Evolutionary conservation across 345 rosid species (phyloP), one percentile per base, ranked within the genome.

Genomic region (Linum lewisii): DNA sequence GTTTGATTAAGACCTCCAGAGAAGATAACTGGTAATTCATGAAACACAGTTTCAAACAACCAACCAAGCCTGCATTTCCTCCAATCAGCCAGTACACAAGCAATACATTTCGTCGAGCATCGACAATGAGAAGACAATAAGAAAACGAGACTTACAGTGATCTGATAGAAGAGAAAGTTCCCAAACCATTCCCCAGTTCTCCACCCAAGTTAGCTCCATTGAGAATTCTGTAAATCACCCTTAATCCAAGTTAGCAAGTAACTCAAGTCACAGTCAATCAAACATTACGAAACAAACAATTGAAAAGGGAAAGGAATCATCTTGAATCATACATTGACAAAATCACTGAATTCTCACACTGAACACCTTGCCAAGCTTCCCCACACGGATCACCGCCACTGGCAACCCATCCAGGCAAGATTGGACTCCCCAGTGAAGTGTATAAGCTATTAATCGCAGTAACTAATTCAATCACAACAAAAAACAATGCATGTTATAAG

Each of bases 311-410:
- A 7, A 56, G 11, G 15, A 58, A 15, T 21, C 38, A 20, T 42
- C 47, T 42, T 16, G 16, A 42, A 11, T 44, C 81, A 50, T 76
- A 86, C 97, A 89, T 86, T 66, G 79, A 73, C 24, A 52, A 29
- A 16, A 82, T 80, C 51, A 75, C 79, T 9, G 97, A 77, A 57
- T 52, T 83, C 61, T 82, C 81, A 62, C 99, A 93, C 51, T 23
- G 65, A 70, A 89, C 75, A 49, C 99, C 99, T 82, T 93, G 99
- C 97, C 99, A 89, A 54, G 70, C 65, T 70, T 85, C 90, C 44
- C 79, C 92, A 72, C 99, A 93, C 0, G 99, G 99, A 74, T 93
- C 99, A 81, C 99, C 99, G 47, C 66, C 97, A 47, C 81, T 73
- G 58, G 88, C 84, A 74, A 85, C 77, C 99, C 99, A 94, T 49